Conservation (phyloP, 2,329 filamentous ascomycete species). For the Paecilomyces sp. region DNA sequence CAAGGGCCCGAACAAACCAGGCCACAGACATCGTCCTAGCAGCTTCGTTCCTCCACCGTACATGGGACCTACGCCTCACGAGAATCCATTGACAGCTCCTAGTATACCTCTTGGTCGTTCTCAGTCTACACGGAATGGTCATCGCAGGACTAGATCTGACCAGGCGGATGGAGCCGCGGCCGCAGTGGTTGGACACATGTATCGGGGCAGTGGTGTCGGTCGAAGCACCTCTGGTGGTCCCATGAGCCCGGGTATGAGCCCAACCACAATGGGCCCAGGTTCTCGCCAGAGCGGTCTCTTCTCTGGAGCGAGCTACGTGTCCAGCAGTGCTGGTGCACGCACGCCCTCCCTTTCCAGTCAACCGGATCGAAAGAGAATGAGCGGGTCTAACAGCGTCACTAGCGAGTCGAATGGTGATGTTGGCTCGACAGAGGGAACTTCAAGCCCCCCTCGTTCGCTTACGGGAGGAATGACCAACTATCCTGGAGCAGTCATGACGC, state of each 20-base stretch:
- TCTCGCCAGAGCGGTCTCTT: conserved; percentile 33
- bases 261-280: conserved; percentile 37
- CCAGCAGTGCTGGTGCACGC: conserved; percentile 46
- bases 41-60: conserved; percentile 35
- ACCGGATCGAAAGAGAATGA: conserved; percentile 44
- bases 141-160: conserved; percentile 45
- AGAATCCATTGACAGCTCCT: conserved; percentile 41
- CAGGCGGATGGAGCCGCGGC: conserved; percentile 48
- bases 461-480: conserved; percentile 64
- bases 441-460: conserved; percentile 55
- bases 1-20: conserved; percentile 20
- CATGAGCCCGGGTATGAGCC: conserved; percentile 46
- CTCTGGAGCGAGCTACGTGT: conserved; percentile 42
- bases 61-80: conserved; percentile 30
- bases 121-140: conserved; percentile 31
- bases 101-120: conserved; percentile 40
- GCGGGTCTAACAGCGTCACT: conserved; percentile 58
- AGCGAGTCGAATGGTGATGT: conserved; percentile 42
- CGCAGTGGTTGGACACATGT: conserved; percentile 81
- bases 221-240: conserved; percentile 44
- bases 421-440: conserved; percentile 38
- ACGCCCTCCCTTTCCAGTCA: conserved; percentile 45
- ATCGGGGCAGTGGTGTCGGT: conserved; percentile 55
- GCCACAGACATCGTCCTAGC: conserved; percentile 39
- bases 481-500: conserved; percentile 54